phyloP scores from a whole-genome alignment of 257 asterid genomes.

The Capsicum pubescens region DNA sequence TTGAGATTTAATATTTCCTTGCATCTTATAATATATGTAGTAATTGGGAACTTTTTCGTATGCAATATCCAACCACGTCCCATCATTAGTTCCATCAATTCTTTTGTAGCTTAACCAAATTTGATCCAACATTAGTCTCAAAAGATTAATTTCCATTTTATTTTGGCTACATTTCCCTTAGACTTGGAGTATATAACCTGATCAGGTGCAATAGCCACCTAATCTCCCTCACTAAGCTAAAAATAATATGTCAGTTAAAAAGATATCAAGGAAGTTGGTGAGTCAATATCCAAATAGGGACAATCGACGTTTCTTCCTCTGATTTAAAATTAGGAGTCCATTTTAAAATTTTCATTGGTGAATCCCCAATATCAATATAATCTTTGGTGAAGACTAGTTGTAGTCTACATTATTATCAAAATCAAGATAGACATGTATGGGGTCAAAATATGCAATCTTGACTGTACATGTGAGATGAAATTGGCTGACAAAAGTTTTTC shows the following conservation, averaged over 20 bases:
- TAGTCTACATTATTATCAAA: neutral
- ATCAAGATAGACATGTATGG: neutral
- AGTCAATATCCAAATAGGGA: neutral
- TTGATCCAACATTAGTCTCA: neutral
- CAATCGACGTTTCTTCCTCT: neutral
- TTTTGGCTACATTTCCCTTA: neutral
- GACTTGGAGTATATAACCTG: neutral
- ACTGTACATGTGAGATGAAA: neutral
- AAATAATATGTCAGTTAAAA: neutral
- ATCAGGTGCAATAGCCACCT: neutral
- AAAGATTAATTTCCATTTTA: neutral
- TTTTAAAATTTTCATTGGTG: no score
- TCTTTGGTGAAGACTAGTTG: no score
- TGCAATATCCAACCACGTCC: neutral
- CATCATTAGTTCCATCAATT: neutral
- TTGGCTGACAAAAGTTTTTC: neutral
- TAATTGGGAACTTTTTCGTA: neutral
- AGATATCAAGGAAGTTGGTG: neutral
- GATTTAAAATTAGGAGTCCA: neutral
- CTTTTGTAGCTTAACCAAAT: neutral
- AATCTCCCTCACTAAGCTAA: neutral
- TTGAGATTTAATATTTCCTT: neutral
- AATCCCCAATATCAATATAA: no score
- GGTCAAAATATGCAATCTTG: neutral
- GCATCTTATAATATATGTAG: neutral